phyloP scores from a whole-genome alignment of 306 rosid species.

The Lagenaria siceraria region DNA sequence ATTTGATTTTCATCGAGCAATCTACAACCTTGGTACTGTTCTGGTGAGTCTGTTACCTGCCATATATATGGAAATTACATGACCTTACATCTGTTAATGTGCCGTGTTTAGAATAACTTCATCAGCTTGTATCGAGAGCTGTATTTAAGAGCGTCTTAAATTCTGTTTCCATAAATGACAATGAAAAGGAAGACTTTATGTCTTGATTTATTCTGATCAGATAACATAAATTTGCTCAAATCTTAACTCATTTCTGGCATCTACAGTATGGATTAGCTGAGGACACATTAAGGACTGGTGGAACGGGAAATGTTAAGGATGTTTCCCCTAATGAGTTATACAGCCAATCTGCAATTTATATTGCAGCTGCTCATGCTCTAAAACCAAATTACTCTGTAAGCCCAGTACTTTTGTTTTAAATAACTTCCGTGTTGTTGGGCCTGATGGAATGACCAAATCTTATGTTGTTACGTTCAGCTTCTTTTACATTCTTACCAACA shows the following conservation, averaged over 20 bases:
- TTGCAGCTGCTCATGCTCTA: conserved; percentile 97
- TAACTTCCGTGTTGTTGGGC: background rate
- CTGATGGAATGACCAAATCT: background rate
- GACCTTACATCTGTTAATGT: background rate
- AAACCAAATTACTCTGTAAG: conserved; percentile 89
- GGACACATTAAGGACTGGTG: conserved; percentile 95
- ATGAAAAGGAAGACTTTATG: background rate
- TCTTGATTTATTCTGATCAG: background rate
- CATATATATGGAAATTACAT: conserved; percentile 6
- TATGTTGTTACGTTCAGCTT: background rate
- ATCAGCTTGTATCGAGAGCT: background rate
- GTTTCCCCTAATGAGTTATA: conserved; percentile 85
- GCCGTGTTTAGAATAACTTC: background rate
- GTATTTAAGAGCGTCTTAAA: background rate
- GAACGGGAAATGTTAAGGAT: conserved; percentile 45
- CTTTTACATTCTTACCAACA: background rate
- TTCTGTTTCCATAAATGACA: background rate
- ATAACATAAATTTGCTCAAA: background rate
- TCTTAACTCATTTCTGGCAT: conserved; percentile 6
- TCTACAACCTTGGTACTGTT: conserved; percentile 98
- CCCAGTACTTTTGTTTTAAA: background rate
- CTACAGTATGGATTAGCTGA: conserved; percentile 95
- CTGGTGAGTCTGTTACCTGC: conserved; percentile 51
- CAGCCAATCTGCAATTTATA: conserved; percentile 98
- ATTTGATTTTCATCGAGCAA: conserved; percentile 97